phyloP scores from a whole-genome alignment of 257 asterid genomes.

The Rubia yunnanensis region DNA sequence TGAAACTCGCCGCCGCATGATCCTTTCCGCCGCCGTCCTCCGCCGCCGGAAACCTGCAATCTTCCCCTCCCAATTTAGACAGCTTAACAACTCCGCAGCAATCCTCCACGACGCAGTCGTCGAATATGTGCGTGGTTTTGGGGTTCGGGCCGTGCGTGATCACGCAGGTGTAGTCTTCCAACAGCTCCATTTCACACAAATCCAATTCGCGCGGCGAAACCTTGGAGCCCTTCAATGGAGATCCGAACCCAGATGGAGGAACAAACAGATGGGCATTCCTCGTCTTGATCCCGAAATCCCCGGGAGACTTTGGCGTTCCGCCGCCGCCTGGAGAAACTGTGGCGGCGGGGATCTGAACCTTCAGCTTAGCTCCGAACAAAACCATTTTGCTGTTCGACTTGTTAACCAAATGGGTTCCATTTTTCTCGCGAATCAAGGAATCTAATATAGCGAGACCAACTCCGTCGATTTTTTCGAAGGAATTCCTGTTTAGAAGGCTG shows the following conservation, averaged over 20 bases:
- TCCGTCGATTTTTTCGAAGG: slow-evolving; percentile 32
- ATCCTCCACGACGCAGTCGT: slow-evolving; percentile 62
- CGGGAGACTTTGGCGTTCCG: slow-evolving; percentile 58
- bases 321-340: slow-evolving; percentile 18
- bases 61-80: slow-evolving; percentile 15
- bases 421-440: slow-evolving; percentile 29
- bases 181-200: slow-evolving; percentile 82
- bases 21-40: not conserved
- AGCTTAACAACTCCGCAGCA: slow-evolving; percentile 25
- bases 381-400: slow-evolving; percentile 44
- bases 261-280: slow-evolving; percentile 30
- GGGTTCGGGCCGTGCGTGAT: slow-evolving; percentile 87
- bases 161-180: slow-evolving; percentile 91
- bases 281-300: slow-evolving; percentile 88
- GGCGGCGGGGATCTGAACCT: slow-evolving; percentile 49
- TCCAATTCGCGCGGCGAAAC: slow-evolving; percentile 13
- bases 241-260: slow-evolving; percentile 19
- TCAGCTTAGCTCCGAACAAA: slow-evolving; percentile 67
- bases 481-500: slow-evolving; percentile 30
- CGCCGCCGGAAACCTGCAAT: slow-evolving; percentile 15
- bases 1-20: slow-evolving; percentile 19
- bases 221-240: slow-evolving; percentile 21
- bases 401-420: slow-evolving; percentile 17
- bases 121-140: slow-evolving; percentile 69
- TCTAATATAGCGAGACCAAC: slow-evolving; percentile 75